Conservation (phyloP, 2,329 filamentous ascomycete species). For the Chrysosporium queenslandicum region DNA sequence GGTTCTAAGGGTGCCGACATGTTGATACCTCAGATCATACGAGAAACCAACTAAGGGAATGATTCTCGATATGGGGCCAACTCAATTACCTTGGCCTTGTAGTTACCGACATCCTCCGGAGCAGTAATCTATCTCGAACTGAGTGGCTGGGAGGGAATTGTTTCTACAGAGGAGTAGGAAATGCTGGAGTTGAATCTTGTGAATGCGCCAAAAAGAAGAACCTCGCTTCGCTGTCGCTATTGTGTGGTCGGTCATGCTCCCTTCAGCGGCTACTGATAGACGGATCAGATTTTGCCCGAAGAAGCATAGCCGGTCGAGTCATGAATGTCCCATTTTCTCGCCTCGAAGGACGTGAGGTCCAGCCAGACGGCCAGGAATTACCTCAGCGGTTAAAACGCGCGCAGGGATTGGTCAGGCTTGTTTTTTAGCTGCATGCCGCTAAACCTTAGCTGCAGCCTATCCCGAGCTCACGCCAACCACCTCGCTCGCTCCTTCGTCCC, state of each 20-base stretch:
- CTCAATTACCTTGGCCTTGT: not conserved
- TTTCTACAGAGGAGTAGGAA: no score
- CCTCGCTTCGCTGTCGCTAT: not conserved
- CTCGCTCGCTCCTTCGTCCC: no score
- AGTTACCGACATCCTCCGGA: no score
- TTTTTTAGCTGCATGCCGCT: slow-evolving; percentile 13
- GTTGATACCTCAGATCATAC: no score
- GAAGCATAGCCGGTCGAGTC: not conserved
- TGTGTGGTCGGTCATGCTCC: not conserved
- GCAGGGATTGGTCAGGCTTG: slow-evolving; percentile 3
- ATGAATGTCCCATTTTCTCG: no score
- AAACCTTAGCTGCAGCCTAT: slow-evolving; percentile 10
- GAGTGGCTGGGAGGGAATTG: no score
- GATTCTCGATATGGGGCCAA: not conserved
- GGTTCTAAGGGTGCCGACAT: no score
- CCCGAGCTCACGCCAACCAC: slow-evolving; percentile 2
- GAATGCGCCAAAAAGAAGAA: not conserved
- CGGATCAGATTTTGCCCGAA: not conserved
- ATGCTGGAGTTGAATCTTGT: not conserved
- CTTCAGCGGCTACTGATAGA: not conserved
- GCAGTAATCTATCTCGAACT: no score
- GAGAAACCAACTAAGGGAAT: no score
- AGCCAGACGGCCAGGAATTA: not conserved
- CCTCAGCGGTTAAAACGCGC: not conserved
- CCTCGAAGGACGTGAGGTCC: no score